These are phyloP conservation scores for Colletotrichum sp. DNA, from an alignment of 2,329 filamentous ascomycete species.

Conservation along the genomic window DNA sequence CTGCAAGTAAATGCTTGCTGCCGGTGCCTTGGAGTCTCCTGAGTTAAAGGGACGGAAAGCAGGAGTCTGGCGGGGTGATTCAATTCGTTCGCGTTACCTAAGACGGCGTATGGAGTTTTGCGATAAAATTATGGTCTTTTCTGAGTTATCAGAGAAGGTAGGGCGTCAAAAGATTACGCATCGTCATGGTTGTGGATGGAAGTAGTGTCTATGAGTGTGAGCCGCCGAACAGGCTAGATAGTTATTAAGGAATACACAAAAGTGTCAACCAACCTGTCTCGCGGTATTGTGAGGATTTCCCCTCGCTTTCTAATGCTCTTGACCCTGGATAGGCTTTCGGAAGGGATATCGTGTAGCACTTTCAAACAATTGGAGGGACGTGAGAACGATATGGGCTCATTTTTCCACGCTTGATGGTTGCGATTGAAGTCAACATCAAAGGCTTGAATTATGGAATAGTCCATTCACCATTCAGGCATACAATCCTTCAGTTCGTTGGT, in stretches of 20 bases:
- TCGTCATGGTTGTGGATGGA: not conserved
- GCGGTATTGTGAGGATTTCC: not conserved
- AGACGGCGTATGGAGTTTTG: slow-evolving; percentile 18
- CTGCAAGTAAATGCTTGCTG: slow-evolving; percentile 71
- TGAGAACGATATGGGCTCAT: not conserved
- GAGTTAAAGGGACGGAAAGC: not conserved
- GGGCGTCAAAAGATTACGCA: slow-evolving; percentile 3
- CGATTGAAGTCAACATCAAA: not conserved
- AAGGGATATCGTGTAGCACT: not conserved
- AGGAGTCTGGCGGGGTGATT: slow-evolving; percentile 13
- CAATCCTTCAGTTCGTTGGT: not conserved
- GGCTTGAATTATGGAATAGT: fast-evolving
- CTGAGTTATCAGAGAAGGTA: not conserved
- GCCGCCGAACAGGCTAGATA: not conserved
- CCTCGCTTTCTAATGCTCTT: not conserved
- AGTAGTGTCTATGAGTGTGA: not conserved
- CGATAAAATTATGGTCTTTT: slow-evolving; percentile 10
- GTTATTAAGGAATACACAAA: slow-evolving; percentile 8
- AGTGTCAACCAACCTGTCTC: not conserved
- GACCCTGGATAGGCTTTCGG: not conserved
- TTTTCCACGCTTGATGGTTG: not conserved
- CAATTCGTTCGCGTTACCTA: slow-evolving; percentile 1
- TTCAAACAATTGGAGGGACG: not conserved
- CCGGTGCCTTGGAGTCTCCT: not conserved
- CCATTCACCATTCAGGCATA: no score